These are phyloP conservation scores for Rhododendron mucronatum DNA, from an alignment of 148 eudicot species.

Conservation along the genomic window DNA sequence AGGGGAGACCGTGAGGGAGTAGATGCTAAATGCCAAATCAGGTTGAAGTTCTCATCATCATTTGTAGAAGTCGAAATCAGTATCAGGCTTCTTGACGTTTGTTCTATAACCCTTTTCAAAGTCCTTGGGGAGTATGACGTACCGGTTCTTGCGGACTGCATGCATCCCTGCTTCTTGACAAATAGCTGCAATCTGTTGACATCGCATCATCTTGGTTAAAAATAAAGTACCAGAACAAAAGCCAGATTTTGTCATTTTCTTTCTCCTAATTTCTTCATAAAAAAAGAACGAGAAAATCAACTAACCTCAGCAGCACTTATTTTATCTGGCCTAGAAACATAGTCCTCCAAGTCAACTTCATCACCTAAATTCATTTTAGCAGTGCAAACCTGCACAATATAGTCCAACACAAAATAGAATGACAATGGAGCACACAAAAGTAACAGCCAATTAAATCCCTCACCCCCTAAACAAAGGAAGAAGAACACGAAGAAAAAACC, in stretches of 20 bases:
- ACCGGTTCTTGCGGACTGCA: slow-evolving; percentile 78
- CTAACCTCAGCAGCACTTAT: slow-evolving; percentile 91
- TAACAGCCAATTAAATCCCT: background rate
- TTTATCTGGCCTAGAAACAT: slow-evolving; percentile 85
- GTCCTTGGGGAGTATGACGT: slow-evolving; percentile 86
- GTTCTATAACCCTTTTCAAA: slow-evolving; percentile 88
- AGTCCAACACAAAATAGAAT: background rate
- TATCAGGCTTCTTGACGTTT: slow-evolving; percentile 90
- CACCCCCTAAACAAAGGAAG: background rate
- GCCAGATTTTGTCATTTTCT: background rate
- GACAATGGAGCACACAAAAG: background rate
- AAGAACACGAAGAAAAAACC: background rate
- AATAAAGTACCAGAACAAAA: background rate
- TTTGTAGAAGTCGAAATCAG: slow-evolving; percentile 91
- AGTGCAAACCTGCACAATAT: slow-evolving; percentile 64
- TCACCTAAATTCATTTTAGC: slow-evolving; percentile 84
- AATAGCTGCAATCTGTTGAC: slow-evolving; percentile 62
- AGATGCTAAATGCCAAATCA: background rate
- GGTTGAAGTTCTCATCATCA: slow-evolving; percentile 26
- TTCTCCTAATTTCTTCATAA: background rate
- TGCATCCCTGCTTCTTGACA: slow-evolving; percentile 87
- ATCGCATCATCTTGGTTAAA: background rate
- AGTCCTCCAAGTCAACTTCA: slow-evolving; percentile 91
- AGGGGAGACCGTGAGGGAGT: background rate
- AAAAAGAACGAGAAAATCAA: background rate